phyloP scores from a whole-genome alignment of 2,329 filamentous ascomycete genomes.

The Fusarium odoratissimum region DNA sequence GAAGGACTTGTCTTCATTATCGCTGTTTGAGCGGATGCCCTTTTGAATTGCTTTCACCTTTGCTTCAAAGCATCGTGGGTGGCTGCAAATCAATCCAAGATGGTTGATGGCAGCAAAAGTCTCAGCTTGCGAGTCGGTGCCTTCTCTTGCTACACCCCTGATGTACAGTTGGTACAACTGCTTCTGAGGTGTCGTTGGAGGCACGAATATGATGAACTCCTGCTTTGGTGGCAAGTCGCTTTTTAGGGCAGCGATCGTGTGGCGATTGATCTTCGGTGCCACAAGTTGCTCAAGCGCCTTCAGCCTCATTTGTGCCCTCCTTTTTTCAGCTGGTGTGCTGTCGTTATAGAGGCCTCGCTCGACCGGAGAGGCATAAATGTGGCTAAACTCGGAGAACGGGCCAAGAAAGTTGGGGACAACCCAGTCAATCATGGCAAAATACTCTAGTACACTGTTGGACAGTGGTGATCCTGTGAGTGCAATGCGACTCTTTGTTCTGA shows the following conservation, averaged over 20 bases:
- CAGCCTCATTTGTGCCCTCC: constrained; percentile 73
- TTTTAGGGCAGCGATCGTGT: constrained; percentile 73
- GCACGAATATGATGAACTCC: constrained; percentile 84
- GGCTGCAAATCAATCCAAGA: constrained; percentile 63
- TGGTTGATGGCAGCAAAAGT: constrained; percentile 54
- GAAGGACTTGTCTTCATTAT: constrained; percentile 28
- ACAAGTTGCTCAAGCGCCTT: constrained; percentile 78
- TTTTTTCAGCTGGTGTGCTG: constrained; percentile 66
- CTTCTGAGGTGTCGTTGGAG: constrained; percentile 74
- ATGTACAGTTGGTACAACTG: constrained; percentile 68
- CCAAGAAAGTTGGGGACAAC: constrained; percentile 84
- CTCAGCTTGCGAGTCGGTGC: constrained; percentile 9
- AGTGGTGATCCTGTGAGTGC: constrained; percentile 89
- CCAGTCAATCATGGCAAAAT: constrained; percentile 90
- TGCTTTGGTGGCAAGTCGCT: constrained; percentile 78
- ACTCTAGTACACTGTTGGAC: constrained; percentile 85
- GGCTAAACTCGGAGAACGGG: constrained; percentile 72
- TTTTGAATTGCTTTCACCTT: constrained; percentile 44
- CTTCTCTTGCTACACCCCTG: constrained; percentile 21
- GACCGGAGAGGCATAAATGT: constrained; percentile 79
- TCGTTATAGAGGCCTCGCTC: constrained; percentile 75
- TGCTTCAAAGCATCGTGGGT: constrained; percentile 61
- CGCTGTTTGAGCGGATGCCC: background rate
- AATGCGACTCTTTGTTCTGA: constrained; percentile 78
- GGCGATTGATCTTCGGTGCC: constrained; percentile 81